A percentile compares a stretch with the other conserved stretches of the same genome.
Conservation (phyloP, 208 protist species). For the Porcisia hertigi region DNA sequence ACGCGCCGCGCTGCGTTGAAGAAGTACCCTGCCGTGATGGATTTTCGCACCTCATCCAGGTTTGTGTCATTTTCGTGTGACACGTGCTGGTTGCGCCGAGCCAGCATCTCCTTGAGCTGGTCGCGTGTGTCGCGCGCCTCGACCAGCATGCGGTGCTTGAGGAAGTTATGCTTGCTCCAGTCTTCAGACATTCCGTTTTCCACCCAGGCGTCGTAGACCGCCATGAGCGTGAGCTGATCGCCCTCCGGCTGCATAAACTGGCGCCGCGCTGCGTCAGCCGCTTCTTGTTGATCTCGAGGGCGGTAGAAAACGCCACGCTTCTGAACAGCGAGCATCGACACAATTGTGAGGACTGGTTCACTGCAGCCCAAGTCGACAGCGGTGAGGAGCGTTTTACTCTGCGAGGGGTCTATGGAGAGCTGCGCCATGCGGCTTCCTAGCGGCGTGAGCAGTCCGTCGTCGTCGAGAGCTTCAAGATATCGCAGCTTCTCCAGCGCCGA, state of each 20-base stretch:
- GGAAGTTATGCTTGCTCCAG: constrained; percentile 98
- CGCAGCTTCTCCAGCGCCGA: constrained; percentile 97
- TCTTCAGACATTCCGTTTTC: constrained; percentile 90
- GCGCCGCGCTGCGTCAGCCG: constrained; percentile 95
- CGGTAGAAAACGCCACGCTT: constrained; percentile 92
- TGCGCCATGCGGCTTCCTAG: constrained; percentile 98
- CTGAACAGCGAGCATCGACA: constrained; percentile 97
- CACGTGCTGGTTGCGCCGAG: constrained; percentile 93
- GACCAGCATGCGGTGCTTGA: constrained; percentile 96
- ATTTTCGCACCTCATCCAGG: constrained; percentile 93
- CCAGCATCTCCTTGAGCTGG: constrained; percentile 96
- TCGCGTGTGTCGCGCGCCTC: constrained; percentile 97
- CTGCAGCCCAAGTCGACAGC: constrained; percentile 96
- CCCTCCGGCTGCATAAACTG: constrained; percentile 96
- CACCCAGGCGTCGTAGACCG: constrained; percentile 94
- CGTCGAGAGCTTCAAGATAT: constrained; percentile 97
- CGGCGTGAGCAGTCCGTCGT: constrained; percentile 97
- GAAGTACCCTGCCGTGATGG: constrained; percentile 98
- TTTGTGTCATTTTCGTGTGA: constrained; percentile 91
- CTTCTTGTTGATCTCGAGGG: constrained; percentile 87
- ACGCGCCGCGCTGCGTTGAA: constrained; percentile 95
- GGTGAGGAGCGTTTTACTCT: constrained; percentile 98
- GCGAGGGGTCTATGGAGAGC: constrained; percentile 98
- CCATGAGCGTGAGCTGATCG: constrained; percentile 97
- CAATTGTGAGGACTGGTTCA: constrained; percentile 98